Evolutionary conservation across 2,329 filamentous ascomycete genomes (phyloP), one percentile per base, ranked within the genome.

Genomic region (Pestalotiopsis sp.): DNA sequence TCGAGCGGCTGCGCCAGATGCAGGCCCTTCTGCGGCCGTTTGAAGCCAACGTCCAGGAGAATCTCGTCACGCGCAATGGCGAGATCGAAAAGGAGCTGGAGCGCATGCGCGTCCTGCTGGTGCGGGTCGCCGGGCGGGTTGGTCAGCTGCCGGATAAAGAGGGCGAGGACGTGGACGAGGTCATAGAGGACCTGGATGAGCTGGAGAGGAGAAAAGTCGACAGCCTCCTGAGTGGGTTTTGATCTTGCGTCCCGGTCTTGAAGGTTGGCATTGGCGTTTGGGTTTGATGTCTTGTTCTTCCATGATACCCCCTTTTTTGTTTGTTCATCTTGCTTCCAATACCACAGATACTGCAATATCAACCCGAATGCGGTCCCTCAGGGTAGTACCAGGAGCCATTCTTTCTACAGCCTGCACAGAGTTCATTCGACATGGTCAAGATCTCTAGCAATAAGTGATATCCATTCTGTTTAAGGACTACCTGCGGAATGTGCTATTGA

Each of bases 41-140:
- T 60, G 45, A 41, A 20, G 12, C 39, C 14, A 49, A 70, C 17
- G 20, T 91, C 6, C 92, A 94, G 77, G 86, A 88, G 68, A 93
- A 93, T 75, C 78, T 94, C 3, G 84, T 92, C 1, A 90, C 88
- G 64, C 86, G 87, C 39, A 87, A 91, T 75, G 89, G 90, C 1
- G 86, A 89, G 62, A 78, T 94, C 11, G 91, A 91, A 75, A 82
- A 82, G 66, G 91, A 93, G 79, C 80, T 94, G 67, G 87, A 90
- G 77, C 86, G 85, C 70, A 92, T 91, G 86, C 86, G 90, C 41
- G 82, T 90, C 71, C 78, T 94, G 70, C 82, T 91, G 67, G 85
- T 86, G 1, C 83, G 90, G 31, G 88, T 92, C 0, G 84, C 85
- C 4, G 87, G 85, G 2, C 83, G 87, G 23, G 81, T 91, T 1